Percentiles rank a stretch among this genome's conserved stretches.
These are phyloP conservation scores for Tolypocladium tropicale DNA, from an alignment of 2,329 filamentous ascomycete species.

Conservation along the genomic window DNA sequence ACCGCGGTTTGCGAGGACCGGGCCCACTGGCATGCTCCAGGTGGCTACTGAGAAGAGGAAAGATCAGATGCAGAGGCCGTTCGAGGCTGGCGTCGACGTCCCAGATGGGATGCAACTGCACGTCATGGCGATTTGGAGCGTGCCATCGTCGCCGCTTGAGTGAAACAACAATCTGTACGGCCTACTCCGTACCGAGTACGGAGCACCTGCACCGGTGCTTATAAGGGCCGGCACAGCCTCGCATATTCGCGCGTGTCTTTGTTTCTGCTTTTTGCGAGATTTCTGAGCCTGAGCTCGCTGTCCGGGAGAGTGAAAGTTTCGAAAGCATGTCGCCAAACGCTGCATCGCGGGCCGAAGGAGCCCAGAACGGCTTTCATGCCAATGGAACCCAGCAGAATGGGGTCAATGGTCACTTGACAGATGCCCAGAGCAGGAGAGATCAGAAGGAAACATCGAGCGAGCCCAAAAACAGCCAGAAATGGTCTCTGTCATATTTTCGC, in stretches of 20 bases:
- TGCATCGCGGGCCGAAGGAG: neutral
- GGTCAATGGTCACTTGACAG: neutral
- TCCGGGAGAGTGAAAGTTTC: too few species aligned
- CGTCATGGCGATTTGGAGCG: neutral
- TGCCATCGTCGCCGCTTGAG: neutral
- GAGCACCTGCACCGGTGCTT: too few species aligned
- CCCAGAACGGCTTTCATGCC: slow-evolving; percentile 12
- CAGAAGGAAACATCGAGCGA: neutral
- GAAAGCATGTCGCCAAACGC: neutral
- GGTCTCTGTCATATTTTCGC: slow-evolving; percentile 20
- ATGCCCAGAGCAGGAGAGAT: neutral
- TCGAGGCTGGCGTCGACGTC: neutral
- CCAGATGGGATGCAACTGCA: neutral
- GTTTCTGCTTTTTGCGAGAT: neutral
- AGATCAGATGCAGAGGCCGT: neutral
- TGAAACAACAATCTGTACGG: neutral
- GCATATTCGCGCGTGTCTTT: neutral
- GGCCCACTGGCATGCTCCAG: neutral
- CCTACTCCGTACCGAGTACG: too few species aligned
- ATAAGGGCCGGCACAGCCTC: neutral
- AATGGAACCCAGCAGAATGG: slow-evolving; percentile 9
- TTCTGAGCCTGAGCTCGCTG: neutral
- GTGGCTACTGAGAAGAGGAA: neutral
- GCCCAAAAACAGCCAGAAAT: slow-evolving; percentile 4
- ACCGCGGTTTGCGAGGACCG: neutral